These are phyloP conservation scores for Stentor roeselii DNA, from an alignment of 73 alveolate species.

Conservation along the genomic window DNA sequence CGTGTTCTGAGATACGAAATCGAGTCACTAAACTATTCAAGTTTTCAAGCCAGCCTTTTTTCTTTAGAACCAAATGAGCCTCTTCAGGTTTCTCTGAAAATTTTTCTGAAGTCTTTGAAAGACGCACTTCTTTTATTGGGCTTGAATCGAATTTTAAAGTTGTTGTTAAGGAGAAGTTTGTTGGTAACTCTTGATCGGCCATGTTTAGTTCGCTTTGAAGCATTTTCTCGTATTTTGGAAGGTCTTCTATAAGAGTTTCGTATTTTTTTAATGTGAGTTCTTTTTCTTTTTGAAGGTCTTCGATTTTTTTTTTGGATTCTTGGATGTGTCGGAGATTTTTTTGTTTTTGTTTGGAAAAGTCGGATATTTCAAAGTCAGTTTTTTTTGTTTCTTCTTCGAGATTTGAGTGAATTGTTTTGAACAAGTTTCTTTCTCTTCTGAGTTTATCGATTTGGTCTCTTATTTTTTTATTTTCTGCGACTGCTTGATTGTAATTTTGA, in stretches of 20 bases:
- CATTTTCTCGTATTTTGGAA: too few relatives aligned
- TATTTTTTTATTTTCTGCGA: slow-evolving; percentile 69
- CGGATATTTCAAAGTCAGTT: neutral
- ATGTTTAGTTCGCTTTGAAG: too few relatives aligned
- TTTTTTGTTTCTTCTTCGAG: slow-evolving; percentile 63
- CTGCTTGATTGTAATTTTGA: slow-evolving; percentile 73
- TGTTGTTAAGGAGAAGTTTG: neutral
- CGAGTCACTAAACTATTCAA: slow-evolving; percentile 69
- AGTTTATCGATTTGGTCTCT: slow-evolving; percentile 72
- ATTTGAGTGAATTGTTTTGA: slow-evolving; percentile 73
- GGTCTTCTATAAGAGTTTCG: neutral
- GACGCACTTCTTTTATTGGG: slow-evolving; percentile 25
- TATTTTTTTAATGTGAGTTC: neutral
- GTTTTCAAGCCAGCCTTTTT: too few relatives aligned
- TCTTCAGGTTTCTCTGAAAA: slow-evolving; percentile 86
- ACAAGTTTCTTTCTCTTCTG: slow-evolving; percentile 73
- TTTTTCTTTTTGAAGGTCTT: neutral
- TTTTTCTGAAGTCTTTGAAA: slow-evolving; percentile 61
- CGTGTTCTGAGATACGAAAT: slow-evolving; percentile 72
- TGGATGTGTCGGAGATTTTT: neutral
- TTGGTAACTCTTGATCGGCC: too few relatives aligned
- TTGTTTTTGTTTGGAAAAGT: too few relatives aligned
- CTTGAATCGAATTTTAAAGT: slow-evolving; percentile 32
- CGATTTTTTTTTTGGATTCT: neutral
- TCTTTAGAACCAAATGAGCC: slow-evolving; percentile 80